Base-by-base conservation (phyloP, 2,329 filamentous ascomycete species). In the Trichoderma brevicompactum region DNA sequence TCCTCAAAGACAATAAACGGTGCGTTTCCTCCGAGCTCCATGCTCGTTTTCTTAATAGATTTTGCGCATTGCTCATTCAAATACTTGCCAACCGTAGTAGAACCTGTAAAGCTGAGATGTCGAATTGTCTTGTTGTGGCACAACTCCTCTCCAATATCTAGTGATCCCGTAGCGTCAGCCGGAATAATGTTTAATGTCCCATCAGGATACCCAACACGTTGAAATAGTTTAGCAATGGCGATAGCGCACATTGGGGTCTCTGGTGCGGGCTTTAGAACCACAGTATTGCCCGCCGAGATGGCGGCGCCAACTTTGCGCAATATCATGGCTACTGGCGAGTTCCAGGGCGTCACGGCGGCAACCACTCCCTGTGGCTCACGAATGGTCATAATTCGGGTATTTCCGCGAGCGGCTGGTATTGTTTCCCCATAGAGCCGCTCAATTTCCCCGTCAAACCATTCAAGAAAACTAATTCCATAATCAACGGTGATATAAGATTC, bases 1-100 rank as follows among this genome's bases (percentile, higher is more conserved):
- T 92, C 90, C 70, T 92, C 88, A 71, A 92, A 92, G 41, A 92
- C 89, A 68, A 92, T 92, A 76, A 92, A 92, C 1, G 90, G 90
- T 0, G 89, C 87, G 23, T 28, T 28, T 28, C 23, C 23, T 28
- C 23, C 23, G 23, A 28, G 23, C 23, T 28, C 23, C 23, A 28
- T 28, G 23, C 23, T 28, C 23, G 23, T 28, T 28, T 28, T 28
- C 23, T 28, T 28, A 28, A 28, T 28, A 5, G 5, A 28, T 28
- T 28, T 28, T 28, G 23, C 23, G 23, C 23, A 28, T 5, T 28
- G 23, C 23, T 28, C 23, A 28, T 28, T 28, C 23, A 28, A 5
- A 28, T 28, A 28, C 23, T 28, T 28, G 23, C 79, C 79, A 23
- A 81, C 77, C 12, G 72, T 69, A 0, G 79, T 81, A 1, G 68